Base-by-base conservation (phyloP, 2,329 filamentous ascomycete genomes). In the Colletotrichum chlorophyti region DNA sequence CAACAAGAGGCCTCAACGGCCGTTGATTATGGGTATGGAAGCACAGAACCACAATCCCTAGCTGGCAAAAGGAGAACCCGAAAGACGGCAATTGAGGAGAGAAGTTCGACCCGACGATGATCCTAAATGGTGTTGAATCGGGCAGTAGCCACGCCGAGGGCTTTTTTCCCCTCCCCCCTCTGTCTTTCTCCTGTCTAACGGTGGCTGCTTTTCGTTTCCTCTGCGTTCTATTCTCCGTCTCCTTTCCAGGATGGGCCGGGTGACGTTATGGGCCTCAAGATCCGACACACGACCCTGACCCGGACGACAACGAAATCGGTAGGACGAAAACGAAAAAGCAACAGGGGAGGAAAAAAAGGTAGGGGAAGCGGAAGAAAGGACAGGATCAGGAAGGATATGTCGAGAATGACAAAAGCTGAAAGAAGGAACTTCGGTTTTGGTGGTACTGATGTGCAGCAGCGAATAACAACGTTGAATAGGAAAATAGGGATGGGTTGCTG, bases 1-100 rank as follows among this genome's bases (percentile, higher is more conserved):
- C n/a, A 60, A 51, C 40, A 46, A 49, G 58, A 63, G 62, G 63
- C 62, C 64, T 65, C 60, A 55, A 63, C 50, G 62, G 62, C 64
- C 58, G 58, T 62, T 58, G 50, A 57, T 60, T 61, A 52, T 52
- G 35, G n/a, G 46, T 49, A 40, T 58, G 62, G 51, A 50, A 27
- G 31, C 58, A 64, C 63, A 63, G 42, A 15, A 47, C 54, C 41
- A 46, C n/a, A n/a, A n/a, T n/a, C 42, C 27, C 43, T 41, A 34
- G 42, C 43, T 26, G 40, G 32, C 41, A 35, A 40, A 37, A 58
- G 52, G 53, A 35, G 45, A 34, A 40, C n/a, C n/a, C n/a, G n/a
- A 48, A 26, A 29, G 35, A 38, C 34, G 51, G 24, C 53, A 48
- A 60, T 52, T 43, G 46, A 15, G 11, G 23, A 19, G 29, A 15